Evolutionary conservation across 1,139 yeast genomes (phyloP).

Genomic region (Candida albicans): DNA sequence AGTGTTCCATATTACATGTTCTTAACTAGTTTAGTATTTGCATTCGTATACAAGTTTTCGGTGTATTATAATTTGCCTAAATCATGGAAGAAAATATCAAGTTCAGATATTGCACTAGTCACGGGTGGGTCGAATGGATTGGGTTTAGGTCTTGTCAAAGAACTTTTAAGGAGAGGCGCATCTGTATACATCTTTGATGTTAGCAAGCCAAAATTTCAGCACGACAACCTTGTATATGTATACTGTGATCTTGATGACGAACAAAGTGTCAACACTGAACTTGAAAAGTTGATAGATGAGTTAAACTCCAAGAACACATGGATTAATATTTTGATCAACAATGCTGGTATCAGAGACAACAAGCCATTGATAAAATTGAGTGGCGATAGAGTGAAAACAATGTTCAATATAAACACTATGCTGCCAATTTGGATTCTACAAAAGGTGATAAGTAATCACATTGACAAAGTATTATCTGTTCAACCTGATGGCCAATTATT

Average conservation of each 20-base stretch:
- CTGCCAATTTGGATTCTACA: conserved; percentile 56
- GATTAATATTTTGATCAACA: conserved; percentile 62
- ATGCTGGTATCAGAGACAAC: conserved; percentile 69
- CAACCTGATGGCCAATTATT: conserved; percentile 35
- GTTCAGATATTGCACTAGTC: conserved; percentile 43
- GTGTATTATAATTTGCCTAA: conserved; percentile 10
- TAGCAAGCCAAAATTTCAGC: conserved; percentile 25
- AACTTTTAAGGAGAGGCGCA: conserved; percentile 31
- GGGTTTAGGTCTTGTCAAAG: conserved; percentile 47
- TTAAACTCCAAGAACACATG: conserved; percentile 30
- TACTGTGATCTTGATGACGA: conserved; percentile 53
- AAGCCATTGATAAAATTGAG: conserved; percentile 40
- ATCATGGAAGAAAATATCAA: conserved; percentile 14
- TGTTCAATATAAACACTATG: conserved; percentile 57
- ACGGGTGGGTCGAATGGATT: conserved; percentile 71
- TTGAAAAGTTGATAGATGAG: conserved; percentile 24
- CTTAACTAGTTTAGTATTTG: conserved; percentile 3
- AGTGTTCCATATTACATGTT: conserved; percentile 10
- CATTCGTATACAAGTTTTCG: conserved; percentile 7
- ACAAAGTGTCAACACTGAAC: conserved; percentile 21
- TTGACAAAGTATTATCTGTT: conserved; percentile 9
- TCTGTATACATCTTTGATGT: conserved; percentile 50
- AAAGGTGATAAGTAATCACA: conserved; percentile 35
- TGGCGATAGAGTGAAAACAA: conserved; percentile 28
- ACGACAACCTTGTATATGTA: conserved; percentile 26